These are phyloP conservation scores for Gracilaria vermiculophylla DNA, from an alignment of 23 red algal species.

Conservation along the genomic window DNA sequence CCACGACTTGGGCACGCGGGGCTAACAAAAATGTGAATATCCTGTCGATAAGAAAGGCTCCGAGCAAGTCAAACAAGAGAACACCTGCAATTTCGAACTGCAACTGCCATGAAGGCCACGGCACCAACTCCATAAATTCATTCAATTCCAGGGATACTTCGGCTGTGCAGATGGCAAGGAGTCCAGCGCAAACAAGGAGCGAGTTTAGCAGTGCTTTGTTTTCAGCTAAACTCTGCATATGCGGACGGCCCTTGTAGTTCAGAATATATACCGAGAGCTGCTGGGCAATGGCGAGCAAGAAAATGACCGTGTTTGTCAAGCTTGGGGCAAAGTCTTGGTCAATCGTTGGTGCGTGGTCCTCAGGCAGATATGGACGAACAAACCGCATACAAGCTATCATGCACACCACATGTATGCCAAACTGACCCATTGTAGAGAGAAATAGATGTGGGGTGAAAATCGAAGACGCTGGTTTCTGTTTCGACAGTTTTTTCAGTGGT, in stretches of 20 bases:
- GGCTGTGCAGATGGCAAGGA: constrained; percentile 42
- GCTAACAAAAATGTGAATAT: constrained; percentile 63
- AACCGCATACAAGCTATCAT: constrained; percentile 57
- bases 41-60: constrained; percentile 49
- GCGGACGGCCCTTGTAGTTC: constrained; percentile 96
- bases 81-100: constrained; percentile 40
- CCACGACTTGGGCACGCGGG: constrained; percentile 21
- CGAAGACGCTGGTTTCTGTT: constrained; percentile 74
- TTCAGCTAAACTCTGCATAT: constrained; percentile 86
- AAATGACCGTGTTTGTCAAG: constrained; percentile 91
- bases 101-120: constrained; percentile 48
- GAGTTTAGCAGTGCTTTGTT: constrained; percentile 71
- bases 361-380: constrained; percentile 42
- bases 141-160: constrained; percentile 74
- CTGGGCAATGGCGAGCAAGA: constrained; percentile 90
- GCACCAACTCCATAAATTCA: constrained; percentile 68
- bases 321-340: constrained; percentile 84
- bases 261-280: constrained; percentile 84
- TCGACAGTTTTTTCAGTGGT: constrained; percentile 86
- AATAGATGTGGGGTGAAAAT: constrained; percentile 88
- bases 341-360: constrained; percentile 42
- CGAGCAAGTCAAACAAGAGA: constrained; percentile 60
- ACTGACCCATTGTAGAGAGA: constrained; percentile 89
- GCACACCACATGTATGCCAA: constrained; percentile 78
- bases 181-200: constrained; percentile 30